These are phyloP conservation scores for Linnemannia zychae DNA, from an alignment of 192 early-diverging fungal species.

Conservation along the genomic window DNA sequence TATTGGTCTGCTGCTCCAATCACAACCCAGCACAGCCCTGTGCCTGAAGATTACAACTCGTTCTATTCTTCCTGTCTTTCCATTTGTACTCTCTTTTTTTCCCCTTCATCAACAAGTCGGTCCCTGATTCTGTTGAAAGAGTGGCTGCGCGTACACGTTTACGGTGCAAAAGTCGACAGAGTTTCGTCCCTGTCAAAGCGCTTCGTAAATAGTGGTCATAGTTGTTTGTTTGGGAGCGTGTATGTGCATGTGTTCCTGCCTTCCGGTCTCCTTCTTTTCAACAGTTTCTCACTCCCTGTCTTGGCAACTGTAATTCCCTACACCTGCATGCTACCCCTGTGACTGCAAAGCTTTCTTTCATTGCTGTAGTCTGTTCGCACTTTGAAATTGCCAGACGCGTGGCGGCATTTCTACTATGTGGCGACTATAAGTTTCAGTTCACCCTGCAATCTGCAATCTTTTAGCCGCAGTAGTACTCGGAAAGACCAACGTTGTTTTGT, in stretches of 20 bases:
- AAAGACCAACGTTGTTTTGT: too few species aligned
- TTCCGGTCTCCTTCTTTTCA: not conserved
- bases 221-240: not conserved
- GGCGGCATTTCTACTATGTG: too few species aligned
- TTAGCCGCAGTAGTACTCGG: too few species aligned
- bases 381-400: too few species aligned
- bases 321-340: not conserved
- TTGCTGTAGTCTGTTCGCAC: too few species aligned
- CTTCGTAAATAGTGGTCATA: not conserved
- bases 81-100: not conserved
- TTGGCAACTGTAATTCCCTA: not conserved
- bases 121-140: not conserved
- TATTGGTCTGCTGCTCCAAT: conserved; percentile 5
- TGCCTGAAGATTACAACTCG: not conserved
- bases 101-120: not conserved
- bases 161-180: not conserved
- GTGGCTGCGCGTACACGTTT: not conserved
- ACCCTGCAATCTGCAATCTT: too few species aligned
- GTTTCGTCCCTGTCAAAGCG: not conserved
- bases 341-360: too few species aligned
- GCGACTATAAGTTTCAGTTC: too few species aligned
- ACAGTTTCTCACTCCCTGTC: not conserved
- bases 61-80: not conserved
- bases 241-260: not conserved
- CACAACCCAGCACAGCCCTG: conserved; percentile 1